phyloP scores from a whole-genome alignment of 495 filamentous ascomycete genomes.

The Hypoxylon lienhwacheense region DNA sequence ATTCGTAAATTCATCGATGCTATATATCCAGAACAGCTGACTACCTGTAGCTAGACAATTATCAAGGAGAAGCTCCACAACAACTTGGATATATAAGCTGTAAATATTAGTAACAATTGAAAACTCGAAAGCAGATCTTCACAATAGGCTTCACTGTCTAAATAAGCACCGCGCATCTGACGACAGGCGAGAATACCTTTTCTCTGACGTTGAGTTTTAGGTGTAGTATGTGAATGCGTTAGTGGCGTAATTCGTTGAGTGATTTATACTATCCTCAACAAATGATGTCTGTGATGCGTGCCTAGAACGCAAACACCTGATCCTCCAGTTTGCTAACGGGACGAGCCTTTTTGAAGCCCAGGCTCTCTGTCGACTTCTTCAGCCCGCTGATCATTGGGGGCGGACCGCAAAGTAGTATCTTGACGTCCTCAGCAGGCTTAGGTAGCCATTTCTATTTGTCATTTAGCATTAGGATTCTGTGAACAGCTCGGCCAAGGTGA shows the following conservation, averaged over 20 bases:
- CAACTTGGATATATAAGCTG: slow-evolving; percentile 4
- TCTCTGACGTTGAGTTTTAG: background rate
- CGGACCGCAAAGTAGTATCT: slow-evolving; percentile 94
- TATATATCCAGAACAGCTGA: background rate
- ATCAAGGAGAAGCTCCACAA: too few species aligned
- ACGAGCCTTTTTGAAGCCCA: slow-evolving; percentile 87
- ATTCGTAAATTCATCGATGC: slow-evolving; percentile 5
- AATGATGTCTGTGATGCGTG: background rate
- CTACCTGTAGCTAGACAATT: too few species aligned
- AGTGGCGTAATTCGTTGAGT: background rate
- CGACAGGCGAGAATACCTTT: background rate
- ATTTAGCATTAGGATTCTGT: slow-evolving; percentile 9
- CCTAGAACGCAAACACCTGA: slow-evolving; percentile 96
- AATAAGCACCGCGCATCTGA: background rate
- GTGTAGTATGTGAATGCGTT: background rate
- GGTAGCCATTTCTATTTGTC: slow-evolving; percentile 67
- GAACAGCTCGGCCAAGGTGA: background rate
- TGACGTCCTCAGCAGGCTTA: slow-evolving; percentile 81
- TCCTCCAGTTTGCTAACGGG: slow-evolving; percentile 97
- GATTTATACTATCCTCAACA: background rate
- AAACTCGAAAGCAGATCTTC: background rate
- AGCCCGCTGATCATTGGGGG: slow-evolving; percentile 96
- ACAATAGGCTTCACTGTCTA: background rate
- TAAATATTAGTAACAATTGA: too few species aligned
- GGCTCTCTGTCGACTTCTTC: slow-evolving; percentile 88